A percentile compares a stretch with the other conserved stretches of the same genome.
phyloP scores from a whole-genome alignment of 225 moss, liverwort and hornwort genomes.

The Bryum argenteum region DNA sequence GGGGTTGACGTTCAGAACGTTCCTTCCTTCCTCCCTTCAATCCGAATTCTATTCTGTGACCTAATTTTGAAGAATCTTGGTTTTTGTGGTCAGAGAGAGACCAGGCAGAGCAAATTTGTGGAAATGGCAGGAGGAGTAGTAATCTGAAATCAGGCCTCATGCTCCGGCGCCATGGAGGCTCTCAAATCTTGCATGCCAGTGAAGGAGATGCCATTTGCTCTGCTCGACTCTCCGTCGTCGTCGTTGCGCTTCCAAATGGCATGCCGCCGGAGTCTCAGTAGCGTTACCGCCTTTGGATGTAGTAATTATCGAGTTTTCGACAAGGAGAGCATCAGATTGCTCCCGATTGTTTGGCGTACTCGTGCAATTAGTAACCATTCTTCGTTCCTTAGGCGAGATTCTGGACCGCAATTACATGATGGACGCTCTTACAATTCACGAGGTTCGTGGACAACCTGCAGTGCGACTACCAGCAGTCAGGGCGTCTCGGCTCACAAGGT shows the following conservation, averaged over 20 bases:
- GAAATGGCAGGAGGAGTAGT: too few species aligned
- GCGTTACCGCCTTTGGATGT: conserved; percentile 28
- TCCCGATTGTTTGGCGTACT: conserved; percentile 5
- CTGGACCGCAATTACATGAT: conserved; percentile 16
- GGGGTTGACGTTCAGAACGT: too few species aligned
- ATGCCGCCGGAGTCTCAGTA: conserved; percentile 34
- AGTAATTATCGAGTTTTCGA: conserved; percentile 17
- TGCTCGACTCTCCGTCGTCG: conserved; percentile 21
- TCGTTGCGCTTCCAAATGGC: conserved; percentile 27
- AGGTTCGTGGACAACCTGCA: conserved; percentile 28
- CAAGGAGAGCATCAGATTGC: conserved; percentile 18
- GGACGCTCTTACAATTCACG: conserved; percentile 27
- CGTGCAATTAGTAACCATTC: conserved; percentile 5
- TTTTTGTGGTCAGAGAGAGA: too few species aligned
- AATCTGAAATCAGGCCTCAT: too few species aligned
- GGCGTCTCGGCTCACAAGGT: conserved; percentile 42
- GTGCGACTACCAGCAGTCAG: conserved; percentile 44
- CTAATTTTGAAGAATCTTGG: too few species aligned
- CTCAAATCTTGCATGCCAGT: too few species aligned
- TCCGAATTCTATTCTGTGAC: too few species aligned
- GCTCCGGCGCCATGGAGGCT: too few species aligned
- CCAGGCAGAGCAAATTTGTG: too few species aligned
- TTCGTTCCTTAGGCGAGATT: conserved; percentile 17
- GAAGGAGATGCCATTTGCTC: conserved; percentile 24
- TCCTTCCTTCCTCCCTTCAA: too few species aligned